Conservation (phyloP, 768 basidiomycete genomes). For the Dendrothele bispora region DNA sequence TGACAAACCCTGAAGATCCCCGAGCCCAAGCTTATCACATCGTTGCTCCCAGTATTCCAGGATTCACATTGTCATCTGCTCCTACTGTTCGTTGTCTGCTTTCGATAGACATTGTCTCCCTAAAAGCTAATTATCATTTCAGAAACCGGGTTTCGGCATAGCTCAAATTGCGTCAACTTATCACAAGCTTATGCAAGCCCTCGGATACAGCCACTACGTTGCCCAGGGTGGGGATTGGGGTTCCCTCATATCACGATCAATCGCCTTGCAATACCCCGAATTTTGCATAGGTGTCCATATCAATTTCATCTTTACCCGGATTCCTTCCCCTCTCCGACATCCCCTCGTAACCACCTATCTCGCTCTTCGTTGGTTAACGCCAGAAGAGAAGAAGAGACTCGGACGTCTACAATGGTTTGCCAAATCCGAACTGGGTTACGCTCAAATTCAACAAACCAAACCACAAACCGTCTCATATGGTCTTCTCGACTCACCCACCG, state of each 20-base stretch:
- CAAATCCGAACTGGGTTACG: constrained; percentile 33
- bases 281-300: constrained; percentile 26
- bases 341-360: constrained; percentile 23
- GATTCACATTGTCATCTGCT: constrained; percentile 30
- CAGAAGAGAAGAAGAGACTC: constrained; percentile 29
- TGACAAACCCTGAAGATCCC: constrained; percentile 25
- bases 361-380: constrained; percentile 27
- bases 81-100: constrained; percentile 19
- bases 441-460: constrained; percentile 35
- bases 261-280: constrained; percentile 24
- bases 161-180: constrained; percentile 24
- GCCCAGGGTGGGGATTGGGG: constrained; percentile 35
- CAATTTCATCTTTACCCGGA: constrained; percentile 23
- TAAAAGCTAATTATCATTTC: not conserved
- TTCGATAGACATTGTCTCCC: not conserved
- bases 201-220: constrained; percentile 29
- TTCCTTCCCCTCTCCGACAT: constrained; percentile 21
- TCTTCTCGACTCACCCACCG: constrained; percentile 51
- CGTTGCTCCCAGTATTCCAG: constrained; percentile 30
- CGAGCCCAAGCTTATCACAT: constrained; percentile 30
- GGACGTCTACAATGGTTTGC: constrained; percentile 26
- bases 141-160: constrained; percentile 25
- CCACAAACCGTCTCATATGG: constrained; percentile 47
- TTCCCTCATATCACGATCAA: constrained; percentile 24
- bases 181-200: constrained; percentile 29